These are phyloP conservation scores for Entomortierella chlamydospora DNA, from an alignment of 192 early-diverging fungal species.

Conservation along the genomic window DNA sequence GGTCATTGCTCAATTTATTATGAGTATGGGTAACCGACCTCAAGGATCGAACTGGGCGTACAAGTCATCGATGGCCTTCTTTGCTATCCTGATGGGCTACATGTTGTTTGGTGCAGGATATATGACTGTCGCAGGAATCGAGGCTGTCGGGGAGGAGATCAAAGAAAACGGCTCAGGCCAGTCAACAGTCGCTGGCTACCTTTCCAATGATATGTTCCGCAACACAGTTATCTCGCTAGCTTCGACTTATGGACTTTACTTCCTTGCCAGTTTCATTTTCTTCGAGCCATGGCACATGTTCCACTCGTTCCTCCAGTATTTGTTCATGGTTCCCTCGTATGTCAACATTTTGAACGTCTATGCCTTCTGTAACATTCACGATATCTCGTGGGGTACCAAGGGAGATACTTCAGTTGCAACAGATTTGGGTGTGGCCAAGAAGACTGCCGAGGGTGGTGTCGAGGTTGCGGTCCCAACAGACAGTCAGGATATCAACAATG, in stretches of 20 bases:
- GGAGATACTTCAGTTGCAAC: constrained; percentile 38
- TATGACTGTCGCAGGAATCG: constrained; percentile 53
- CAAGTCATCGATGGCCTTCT: constrained; percentile 53
- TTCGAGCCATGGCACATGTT: constrained; percentile 85
- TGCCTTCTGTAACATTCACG: neutral
- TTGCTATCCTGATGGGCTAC: constrained; percentile 58
- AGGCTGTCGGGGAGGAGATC: constrained; percentile 1
- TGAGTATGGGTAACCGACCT: constrained; percentile 92
- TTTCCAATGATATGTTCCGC: constrained; percentile 61
- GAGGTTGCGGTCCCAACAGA: constrained; percentile 57
- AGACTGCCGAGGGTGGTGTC: constrained; percentile 48
- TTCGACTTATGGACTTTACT: constrained; percentile 78
- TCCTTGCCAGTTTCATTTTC: constrained; percentile 71
- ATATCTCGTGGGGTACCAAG: neutral
- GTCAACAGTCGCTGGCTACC: neutral
- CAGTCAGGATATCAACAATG: constrained; percentile 49
- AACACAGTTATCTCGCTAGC: constrained; percentile 69
- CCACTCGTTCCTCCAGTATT: constrained; percentile 73
- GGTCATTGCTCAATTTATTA: constrained; percentile 82
- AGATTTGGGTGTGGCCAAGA: constrained; percentile 22
- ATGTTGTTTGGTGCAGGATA: constrained; percentile 59
- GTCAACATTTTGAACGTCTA: constrained; percentile 63
- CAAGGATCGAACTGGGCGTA: constrained; percentile 76
- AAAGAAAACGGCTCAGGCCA: neutral
- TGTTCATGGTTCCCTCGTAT: constrained; percentile 79